phyloP scores from a whole-genome alignment of 75 land plant species.

The Cryptomeria japonica region DNA sequence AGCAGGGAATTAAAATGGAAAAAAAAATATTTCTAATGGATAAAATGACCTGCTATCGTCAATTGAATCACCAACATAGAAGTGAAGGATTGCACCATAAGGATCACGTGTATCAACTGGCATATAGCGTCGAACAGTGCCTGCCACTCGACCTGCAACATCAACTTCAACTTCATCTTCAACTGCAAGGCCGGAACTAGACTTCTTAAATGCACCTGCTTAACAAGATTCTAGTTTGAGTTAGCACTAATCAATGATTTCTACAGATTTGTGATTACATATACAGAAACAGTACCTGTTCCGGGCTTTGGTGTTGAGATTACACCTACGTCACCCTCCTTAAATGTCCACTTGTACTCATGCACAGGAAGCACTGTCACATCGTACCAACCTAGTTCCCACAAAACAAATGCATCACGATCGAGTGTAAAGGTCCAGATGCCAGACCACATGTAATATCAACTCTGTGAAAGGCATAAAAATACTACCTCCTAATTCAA shows the following conservation, averaged over 20 bases:
- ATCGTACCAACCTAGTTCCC: conserved; percentile 91
- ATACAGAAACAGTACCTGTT: conserved; percentile 44
- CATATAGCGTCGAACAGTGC: conserved; percentile 85
- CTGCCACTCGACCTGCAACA: conserved; percentile 71
- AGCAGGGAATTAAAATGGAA: neutral
- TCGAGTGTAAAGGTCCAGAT: neutral
- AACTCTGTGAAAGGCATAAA: neutral
- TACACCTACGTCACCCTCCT: conserved; percentile 99
- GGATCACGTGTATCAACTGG: conserved; percentile 94
- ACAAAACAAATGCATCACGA: neutral
- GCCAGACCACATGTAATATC: neutral
- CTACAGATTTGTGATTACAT: neutral
- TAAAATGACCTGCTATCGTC: conserved; percentile 46
- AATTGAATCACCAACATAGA: conserved; percentile 77
- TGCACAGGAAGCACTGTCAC: conserved; percentile 66
- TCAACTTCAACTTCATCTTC: conserved; percentile 62
- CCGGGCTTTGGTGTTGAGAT: conserved; percentile 88
- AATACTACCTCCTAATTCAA: neutral
- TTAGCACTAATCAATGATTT: neutral
- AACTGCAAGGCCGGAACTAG: conserved; percentile 21
- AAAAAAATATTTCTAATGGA: neutral
- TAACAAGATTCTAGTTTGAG: neutral
- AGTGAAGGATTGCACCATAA: conserved; percentile 83
- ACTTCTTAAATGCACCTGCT: conserved; percentile 62
- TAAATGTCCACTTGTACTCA: conserved; percentile 75